Evolutionary conservation across 768 basidiomycete species (phyloP).

Genomic region (Pleurotus citrinopileatus): DNA sequence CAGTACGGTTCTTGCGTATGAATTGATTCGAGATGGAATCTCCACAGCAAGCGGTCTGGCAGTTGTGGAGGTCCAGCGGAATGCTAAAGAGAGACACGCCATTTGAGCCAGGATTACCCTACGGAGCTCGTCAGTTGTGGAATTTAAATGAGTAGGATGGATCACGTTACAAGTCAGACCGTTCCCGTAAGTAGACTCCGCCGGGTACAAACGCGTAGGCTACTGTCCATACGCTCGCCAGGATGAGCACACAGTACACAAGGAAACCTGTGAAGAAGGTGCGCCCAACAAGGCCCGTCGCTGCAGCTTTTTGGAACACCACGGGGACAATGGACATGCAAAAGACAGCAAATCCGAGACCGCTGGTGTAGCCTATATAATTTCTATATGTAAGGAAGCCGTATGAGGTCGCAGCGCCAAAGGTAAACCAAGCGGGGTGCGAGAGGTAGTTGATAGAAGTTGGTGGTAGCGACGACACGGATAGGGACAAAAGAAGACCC

Average conservation of each 20-base stretch:
- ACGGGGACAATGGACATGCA: constrained; percentile 61
- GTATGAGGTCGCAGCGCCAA: constrained; percentile 51
- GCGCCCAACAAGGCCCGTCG: constrained; percentile 36
- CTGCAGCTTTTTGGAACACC: constrained; percentile 46
- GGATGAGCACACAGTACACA: constrained; percentile 57
- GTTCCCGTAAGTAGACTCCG: constrained; percentile 70
- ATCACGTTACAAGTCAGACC: constrained; percentile 65
- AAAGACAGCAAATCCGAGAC: constrained; percentile 61
- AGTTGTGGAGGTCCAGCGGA: constrained; percentile 32
- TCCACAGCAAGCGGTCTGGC: constrained; percentile 13
- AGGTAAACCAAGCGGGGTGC: constrained; percentile 51
- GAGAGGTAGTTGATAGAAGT: constrained; percentile 29
- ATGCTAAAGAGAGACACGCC: constrained; percentile 44
- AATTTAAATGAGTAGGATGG: background rate
- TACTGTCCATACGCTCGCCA: constrained; percentile 78
- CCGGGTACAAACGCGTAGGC: constrained; percentile 92
- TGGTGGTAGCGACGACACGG: constrained; percentile 32
- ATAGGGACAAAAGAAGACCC: constrained; percentile 46
- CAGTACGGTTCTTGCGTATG: constrained; percentile 31
- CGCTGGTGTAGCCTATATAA: constrained; percentile 71
- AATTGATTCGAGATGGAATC: constrained; percentile 18
- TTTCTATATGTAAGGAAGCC: constrained; percentile 57
- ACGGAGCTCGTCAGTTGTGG: constrained; percentile 1
- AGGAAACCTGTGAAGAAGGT: constrained; percentile 57
- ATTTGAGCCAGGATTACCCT: constrained; percentile 59